Conservation (phyloP, 805 yeast genomes). For the Torulaspora delbrueckii region DNA sequence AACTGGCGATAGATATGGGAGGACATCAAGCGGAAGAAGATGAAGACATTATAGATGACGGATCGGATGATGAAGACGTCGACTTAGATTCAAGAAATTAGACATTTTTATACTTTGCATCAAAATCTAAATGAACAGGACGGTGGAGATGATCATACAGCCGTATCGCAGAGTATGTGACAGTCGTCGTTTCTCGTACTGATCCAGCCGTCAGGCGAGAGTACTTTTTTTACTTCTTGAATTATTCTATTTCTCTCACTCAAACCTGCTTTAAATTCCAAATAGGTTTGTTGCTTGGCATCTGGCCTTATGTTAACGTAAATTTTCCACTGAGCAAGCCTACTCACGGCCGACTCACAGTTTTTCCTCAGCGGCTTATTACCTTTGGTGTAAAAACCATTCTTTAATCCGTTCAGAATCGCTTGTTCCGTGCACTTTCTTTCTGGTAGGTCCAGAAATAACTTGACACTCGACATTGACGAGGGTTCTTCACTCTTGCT, state of each 20-base stretch:
- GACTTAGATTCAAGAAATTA: conserved; percentile 21
- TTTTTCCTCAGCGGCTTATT: conserved; percentile 41
- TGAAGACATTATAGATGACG: conserved; percentile 38
- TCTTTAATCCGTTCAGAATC: conserved; percentile 54
- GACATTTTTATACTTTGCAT: background rate
- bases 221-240: conserved; percentile 20
- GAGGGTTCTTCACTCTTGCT: conserved; percentile 18
- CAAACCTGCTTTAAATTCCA: conserved; percentile 31
- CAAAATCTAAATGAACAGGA: background rate
- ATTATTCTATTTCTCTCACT: conserved; percentile 33
- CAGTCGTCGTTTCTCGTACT: conserved; percentile 41
- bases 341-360: conserved; percentile 34
- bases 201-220: conserved; percentile 45
- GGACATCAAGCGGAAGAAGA: conserved; percentile 36
- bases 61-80: conserved; percentile 27
- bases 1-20: conserved; percentile 52
- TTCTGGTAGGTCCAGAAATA: conserved; percentile 8
- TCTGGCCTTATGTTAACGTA: conserved; percentile 9
- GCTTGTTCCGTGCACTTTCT: conserved; percentile 26
- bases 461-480: conserved; percentile 18
- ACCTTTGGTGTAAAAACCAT: conserved; percentile 47
- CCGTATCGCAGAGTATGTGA: background rate
- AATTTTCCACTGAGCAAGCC: conserved; percentile 27
- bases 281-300: conserved; percentile 23
- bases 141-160: background rate